A percentile compares a stretch with the other conserved stretches of the same genome.
Conservation (phyloP, 1,284 basidiomycete genomes). For the Ganoderma lingzhi region DNA sequence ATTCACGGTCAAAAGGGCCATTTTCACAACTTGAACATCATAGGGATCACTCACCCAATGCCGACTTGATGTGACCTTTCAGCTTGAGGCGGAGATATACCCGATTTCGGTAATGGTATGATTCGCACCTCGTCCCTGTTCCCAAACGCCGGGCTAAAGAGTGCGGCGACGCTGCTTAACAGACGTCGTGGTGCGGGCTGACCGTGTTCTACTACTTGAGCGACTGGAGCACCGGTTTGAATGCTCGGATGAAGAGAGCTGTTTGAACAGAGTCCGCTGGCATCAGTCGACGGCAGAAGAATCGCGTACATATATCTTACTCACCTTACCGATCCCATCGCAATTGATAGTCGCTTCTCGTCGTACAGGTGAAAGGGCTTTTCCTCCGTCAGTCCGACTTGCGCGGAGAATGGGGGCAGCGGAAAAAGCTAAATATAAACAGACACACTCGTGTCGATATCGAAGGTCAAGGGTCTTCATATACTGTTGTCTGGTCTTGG, state of each 20-base stretch:
- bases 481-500: conserved; percentile 85
- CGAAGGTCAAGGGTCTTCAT: conserved; percentile 83
- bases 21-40: too few species aligned
- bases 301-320: conserved; percentile 48
- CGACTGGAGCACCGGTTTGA: background rate
- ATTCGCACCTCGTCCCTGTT: background rate
- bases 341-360: conserved; percentile 90
- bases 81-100: too few species aligned
- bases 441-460: conserved; percentile 74
- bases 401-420: background rate
- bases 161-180: background rate
- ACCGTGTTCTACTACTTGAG: background rate
- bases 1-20: background rate
- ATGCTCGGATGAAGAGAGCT: background rate
- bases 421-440: background rate
- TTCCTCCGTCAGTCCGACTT: conserved; percentile 50
- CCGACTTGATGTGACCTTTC: background rate
- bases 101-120: background rate
- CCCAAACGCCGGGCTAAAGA: background rate
- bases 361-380: conserved; percentile 97
- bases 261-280: too few species aligned
- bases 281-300: too few species aligned
- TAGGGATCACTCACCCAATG: background rate
- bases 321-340: conserved; percentile 78
- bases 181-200: background rate